These are phyloP conservation scores for Patellifolia procumbens DNA, from an alignment of 179 eudicot genomes.

Conservation along the genomic window DNA sequence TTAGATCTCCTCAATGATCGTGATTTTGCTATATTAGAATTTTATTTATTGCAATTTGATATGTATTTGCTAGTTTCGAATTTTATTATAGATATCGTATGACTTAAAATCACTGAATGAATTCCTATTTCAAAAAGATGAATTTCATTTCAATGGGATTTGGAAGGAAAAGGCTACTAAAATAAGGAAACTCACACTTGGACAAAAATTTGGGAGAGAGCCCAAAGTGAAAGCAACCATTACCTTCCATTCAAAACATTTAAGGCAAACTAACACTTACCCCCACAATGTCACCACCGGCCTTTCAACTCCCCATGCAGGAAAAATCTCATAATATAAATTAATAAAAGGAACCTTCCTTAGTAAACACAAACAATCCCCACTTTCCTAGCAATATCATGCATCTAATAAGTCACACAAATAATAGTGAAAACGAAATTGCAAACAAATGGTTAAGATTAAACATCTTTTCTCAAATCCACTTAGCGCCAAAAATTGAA, in stretches of 20 bases:
- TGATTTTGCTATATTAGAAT: too few relatives aligned
- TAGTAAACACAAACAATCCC: neutral
- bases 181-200: neutral
- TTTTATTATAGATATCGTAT: too few relatives aligned
- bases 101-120: too few relatives aligned
- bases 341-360: conserved; percentile 5
- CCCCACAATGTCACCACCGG: conserved; percentile 15
- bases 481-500: neutral
- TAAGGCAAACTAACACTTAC: neutral
- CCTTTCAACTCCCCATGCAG: conserved; percentile 19
- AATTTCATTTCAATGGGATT: too few relatives aligned
- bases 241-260: conserved; percentile 25
- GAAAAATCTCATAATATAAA: neutral
- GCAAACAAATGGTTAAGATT: neutral
- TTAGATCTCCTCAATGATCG: too few relatives aligned
- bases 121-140: too few relatives aligned
- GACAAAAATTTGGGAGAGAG: neutral
- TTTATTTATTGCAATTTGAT: too few relatives aligned
- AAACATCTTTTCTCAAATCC: neutral
- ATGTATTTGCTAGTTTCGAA: too few relatives aligned
- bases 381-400: neutral
- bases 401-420: neutral
- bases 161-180: neutral
- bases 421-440: neutral
- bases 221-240: neutral